Base-by-base conservation (phyloP, 23 red algal genomes). In the Cyanidioschyzon merolae region DNA sequence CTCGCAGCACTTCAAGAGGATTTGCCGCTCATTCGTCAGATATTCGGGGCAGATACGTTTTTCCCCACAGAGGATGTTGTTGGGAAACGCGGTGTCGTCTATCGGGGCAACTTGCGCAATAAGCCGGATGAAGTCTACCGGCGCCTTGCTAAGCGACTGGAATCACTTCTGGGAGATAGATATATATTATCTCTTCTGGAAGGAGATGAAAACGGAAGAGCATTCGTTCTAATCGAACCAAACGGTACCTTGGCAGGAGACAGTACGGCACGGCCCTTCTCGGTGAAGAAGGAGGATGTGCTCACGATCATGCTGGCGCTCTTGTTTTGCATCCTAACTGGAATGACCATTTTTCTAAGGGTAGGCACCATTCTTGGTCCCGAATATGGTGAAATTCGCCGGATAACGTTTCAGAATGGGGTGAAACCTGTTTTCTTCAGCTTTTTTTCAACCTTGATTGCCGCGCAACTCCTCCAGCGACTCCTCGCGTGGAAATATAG, bases 1-100 rank as follows among this genome's bases (percentile, higher is more conserved):
- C 63, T 71, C 30, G 63, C 63, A 15, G 29, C 16, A 27, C 63
- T 71, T 25, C 89, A 81, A 50, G 57, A 77, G 18, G 90, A 95
- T 38, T 50, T 95, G 59, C 75, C 83, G 0, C 37, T 58, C 2
- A 95, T 95, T 40, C 85, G 86, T 31, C 75, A 75, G 2, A 95
- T 95, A 57, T 95, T 95, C 76, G 85, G 85, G 37, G 79, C 90
- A 38, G 90, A 95, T 77, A 95, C 90, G 34, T 95, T 95, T 75
- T 95, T 89, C 50, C 85, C 90, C 36, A 95, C 82, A 39, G 85
- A 95, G 41, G 80, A 79, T 0, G 45, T 89, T 21, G 79, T 79
- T 7, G 68, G 76, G 67, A 82, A 86, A 35, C 85, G 86, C 34
- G 90, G 90, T 24, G 39, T 95, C 30, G 67, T 95, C 37, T 95